Base-by-base conservation (phyloP, 306 rosid species). In the Quercus rubra region DNA sequence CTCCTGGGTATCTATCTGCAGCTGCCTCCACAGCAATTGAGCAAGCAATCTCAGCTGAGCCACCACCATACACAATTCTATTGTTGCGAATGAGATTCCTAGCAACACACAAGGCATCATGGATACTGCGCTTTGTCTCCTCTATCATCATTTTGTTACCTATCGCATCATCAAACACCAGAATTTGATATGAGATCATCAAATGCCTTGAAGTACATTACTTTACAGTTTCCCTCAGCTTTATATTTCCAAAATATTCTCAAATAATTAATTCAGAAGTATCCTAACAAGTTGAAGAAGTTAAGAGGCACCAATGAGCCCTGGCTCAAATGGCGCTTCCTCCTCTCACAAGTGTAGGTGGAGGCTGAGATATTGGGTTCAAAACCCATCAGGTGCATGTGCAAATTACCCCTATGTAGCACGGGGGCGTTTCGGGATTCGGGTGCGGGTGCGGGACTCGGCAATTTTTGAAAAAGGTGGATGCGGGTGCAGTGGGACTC, bases 71-170 rank as follows among this genome's bases (percentile, higher is more conserved):
- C 35, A 96, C 98, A 59, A 96, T 93, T 73, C 97, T 91, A 61
- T 96, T 96, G 88, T 96, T 96, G 88, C 97, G 91, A 46, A 96
- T 96, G 78, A 96, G 97, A 90, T 96, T 96, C 87, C 99, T 91
- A 54, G 99, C 96, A 70, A 96, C 99, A 64, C 99, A 96, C 72
- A 96, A 76, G 75, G 98, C 96, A 90, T 96, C 98, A 1, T 93
- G 99, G 82, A 96, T 58, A 80, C 98, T 96, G 66, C 99, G 97
- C 80, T 96, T 96, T 70, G 99, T 96, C 94, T 96, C 99, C 88
- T 96, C 99, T 69, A 93, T 84, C 79, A 96, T 89, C 99, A 96
- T 96, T 81, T 96, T 96, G 91, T 96, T 96, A 83, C 98, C 99
- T 96, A 77, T 51, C 41, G 14, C 66, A 76, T 56, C 21, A 38